Evolutionary conservation across 208 protist species (phyloP).

Genomic region (Leishmania amazonensis): DNA sequence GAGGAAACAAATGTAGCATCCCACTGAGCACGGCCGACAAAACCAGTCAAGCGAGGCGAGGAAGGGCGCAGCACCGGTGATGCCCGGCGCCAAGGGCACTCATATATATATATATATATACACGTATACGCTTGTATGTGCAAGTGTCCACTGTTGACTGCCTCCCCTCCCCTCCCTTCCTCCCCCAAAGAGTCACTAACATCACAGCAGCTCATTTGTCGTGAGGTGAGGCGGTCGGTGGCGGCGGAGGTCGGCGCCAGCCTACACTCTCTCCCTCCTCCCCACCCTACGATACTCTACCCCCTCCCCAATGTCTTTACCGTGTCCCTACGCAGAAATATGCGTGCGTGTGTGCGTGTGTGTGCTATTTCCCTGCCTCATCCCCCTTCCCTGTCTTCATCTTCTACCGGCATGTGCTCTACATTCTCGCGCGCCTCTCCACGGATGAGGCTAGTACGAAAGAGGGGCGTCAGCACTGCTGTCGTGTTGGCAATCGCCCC

Average conservation of each 20-base stretch:
- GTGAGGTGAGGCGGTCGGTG: not conserved
- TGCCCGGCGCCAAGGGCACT: not conserved
- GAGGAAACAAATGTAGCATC: slow-evolving; percentile 5
- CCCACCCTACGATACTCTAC: not conserved
- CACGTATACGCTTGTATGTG: not conserved
- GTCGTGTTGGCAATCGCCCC: not conserved
- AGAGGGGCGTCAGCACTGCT: not conserved
- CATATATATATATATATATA: not conserved
- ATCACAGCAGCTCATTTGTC: not conserved
- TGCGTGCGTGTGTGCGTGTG: not conserved
- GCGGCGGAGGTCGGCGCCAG: not conserved
- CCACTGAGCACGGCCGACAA: not conserved
- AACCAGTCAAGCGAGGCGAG: not conserved
- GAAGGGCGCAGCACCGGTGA: not conserved
- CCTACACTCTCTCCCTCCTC: not conserved
- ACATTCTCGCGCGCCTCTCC: not conserved
- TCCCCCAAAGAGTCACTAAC: not conserved
- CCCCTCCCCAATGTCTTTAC: not conserved
- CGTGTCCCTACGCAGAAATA: not conserved
- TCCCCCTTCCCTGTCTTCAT: not conserved
- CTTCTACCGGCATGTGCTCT: not conserved
- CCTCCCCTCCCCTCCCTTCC: not conserved
- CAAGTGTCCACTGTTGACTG: not conserved
- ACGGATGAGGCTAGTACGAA: not conserved
- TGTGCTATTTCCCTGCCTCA: not conserved